These are phyloP conservation scores for Euclidium syriacum DNA, from an alignment of 345 rosid genomes.

Conservation along the genomic window DNA sequence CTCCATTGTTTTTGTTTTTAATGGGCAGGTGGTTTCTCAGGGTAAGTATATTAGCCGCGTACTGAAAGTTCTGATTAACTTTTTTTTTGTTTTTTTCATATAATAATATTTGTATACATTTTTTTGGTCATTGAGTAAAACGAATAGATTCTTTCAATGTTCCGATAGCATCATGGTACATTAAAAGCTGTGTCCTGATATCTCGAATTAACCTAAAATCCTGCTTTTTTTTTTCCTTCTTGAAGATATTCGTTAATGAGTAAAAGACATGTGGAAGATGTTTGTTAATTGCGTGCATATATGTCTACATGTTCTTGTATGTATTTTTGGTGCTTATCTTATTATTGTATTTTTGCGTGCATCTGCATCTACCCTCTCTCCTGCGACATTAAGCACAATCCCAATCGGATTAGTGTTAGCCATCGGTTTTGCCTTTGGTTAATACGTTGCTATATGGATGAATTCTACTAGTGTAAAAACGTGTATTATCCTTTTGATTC, in stretches of 20 bases:
- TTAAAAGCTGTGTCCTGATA: slow-evolving; percentile 6
- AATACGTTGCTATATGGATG: too few species aligned
- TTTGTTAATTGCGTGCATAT: neutral
- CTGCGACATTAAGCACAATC: too few species aligned
- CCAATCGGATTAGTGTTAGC: too few species aligned
- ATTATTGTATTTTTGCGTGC: too few species aligned
- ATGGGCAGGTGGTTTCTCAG: slow-evolving; percentile 5
- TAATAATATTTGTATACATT: neutral
- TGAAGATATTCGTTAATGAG: neutral
- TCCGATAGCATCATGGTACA: slow-evolving; percentile 19
- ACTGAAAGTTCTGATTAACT: neutral
- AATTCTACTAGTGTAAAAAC: too few species aligned
- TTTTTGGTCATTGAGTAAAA: neutral
- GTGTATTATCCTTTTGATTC: too few species aligned
- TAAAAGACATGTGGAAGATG: neutral
- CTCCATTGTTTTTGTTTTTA: neutral
- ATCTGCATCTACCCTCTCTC: too few species aligned
- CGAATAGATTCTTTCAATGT: neutral
- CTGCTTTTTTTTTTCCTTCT: neutral
- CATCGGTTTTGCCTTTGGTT: too few species aligned
- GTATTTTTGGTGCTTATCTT: too few species aligned
- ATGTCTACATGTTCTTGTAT: neutral
- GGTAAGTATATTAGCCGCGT: neutral
- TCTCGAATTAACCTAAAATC: neutral
- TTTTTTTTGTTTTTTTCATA: neutral